These are phyloP conservation scores for Naganishia vishniacii DNA, from an alignment of 768 basidiomycete species.

Conservation along the genomic window DNA sequence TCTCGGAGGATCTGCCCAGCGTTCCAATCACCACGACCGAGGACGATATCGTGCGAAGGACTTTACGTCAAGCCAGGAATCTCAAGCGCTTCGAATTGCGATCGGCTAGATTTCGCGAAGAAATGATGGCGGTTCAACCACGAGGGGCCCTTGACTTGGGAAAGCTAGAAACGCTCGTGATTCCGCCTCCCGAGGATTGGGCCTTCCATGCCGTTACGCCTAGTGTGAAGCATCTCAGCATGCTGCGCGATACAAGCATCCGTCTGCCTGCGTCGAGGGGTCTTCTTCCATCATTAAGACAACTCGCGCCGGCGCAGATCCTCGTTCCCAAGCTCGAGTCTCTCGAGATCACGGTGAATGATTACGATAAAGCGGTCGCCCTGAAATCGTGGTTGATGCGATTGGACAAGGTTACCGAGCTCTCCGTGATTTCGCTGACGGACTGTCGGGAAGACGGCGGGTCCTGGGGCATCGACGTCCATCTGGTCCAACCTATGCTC, in stretches of 20 bases:
- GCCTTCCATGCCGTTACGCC: background rate
- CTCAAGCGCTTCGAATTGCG: background rate
- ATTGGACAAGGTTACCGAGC: constrained; percentile 3
- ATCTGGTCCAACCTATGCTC: background rate
- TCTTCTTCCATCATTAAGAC: constrained; percentile 1
- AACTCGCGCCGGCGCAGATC: constrained; percentile 5
- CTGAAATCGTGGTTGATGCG: constrained; percentile 15
- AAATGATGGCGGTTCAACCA: background rate
- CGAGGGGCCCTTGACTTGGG: background rate
- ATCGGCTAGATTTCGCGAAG: background rate
- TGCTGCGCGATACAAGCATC: background rate
- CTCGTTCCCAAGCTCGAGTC: constrained; percentile 2
- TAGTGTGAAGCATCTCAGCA: background rate
- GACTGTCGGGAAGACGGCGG: constrained; percentile 4
- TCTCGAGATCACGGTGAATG: background rate
- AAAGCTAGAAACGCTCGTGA: background rate
- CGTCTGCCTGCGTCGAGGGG: background rate
- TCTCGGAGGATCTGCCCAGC: background rate
- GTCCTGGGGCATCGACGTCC: constrained; percentile 7
- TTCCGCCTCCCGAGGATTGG: background rate
- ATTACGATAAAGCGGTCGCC: background rate
- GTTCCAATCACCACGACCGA: background rate
- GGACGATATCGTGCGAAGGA: background rate
- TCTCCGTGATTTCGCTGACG: background rate
- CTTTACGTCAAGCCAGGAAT: background rate